These are phyloP conservation scores for Diutina scorzettiae DNA, from an alignment of 1,139 yeast genomes.

Conservation along the genomic window DNA sequence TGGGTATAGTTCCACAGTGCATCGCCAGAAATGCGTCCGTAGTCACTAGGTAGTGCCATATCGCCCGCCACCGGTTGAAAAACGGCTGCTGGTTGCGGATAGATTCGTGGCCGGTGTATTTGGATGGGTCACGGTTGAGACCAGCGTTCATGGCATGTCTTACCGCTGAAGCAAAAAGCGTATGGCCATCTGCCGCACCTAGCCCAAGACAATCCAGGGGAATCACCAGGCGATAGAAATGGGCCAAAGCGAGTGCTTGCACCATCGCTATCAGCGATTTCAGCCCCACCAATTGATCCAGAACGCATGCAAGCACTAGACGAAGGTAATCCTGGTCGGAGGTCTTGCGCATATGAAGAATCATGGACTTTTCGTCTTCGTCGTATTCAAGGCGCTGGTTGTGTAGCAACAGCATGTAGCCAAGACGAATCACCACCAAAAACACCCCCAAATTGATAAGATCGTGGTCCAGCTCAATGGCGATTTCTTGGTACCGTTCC, in stretches of 20 bases:
- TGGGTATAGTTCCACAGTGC: constrained; percentile 23
- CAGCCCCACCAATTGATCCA: neutral
- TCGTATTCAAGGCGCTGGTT: neutral
- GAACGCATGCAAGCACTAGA: neutral
- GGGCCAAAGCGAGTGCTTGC: constrained; percentile 18
- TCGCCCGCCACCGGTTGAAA: constrained; percentile 24
- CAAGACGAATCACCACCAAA: neutral
- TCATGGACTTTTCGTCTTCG: constrained; percentile 4
- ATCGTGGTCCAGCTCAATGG: neutral
- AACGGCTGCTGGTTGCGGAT: constrained; percentile 19
- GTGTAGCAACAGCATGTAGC: constrained; percentile 4
- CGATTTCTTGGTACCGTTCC: neutral
- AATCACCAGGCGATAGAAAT: constrained; percentile 26
- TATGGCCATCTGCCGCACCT: constrained; percentile 30
- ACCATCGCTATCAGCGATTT: constrained; percentile 8
- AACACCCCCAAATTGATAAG: neutral
- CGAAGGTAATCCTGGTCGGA: neutral
- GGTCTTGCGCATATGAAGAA: neutral
- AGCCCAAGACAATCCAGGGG: constrained; percentile 36
- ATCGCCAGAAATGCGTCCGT: constrained; percentile 25
- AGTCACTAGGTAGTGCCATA: constrained; percentile 24
- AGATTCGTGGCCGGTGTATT: constrained; percentile 19
- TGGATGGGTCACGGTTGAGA: constrained; percentile 30
- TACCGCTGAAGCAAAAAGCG: constrained; percentile 26
- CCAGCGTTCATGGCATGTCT: constrained; percentile 34